Evolutionary conservation across 768 basidiomycete species (phyloP).

Genomic region (Kwoniella newhampshirensis): DNA sequence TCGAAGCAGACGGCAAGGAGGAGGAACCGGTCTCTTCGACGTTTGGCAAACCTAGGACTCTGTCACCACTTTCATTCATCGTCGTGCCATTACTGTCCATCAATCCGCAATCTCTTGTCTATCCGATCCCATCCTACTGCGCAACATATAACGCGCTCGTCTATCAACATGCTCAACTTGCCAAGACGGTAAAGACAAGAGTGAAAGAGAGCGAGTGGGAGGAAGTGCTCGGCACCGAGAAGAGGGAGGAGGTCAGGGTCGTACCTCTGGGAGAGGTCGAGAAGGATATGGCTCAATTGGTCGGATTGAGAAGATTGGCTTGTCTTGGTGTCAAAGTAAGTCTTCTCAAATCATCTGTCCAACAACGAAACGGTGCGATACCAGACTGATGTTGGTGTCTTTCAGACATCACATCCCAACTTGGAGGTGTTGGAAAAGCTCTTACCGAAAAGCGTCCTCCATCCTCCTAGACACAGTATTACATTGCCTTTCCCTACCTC

Average conservation of each 20-base stretch:
- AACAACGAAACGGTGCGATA: neutral
- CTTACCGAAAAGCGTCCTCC: constrained; percentile 41
- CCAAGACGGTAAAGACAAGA: constrained; percentile 22
- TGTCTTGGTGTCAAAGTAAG: constrained; percentile 47
- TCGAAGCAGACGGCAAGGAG: too few relatives aligned
- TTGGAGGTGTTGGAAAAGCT: constrained; percentile 20
- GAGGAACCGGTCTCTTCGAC: neutral
- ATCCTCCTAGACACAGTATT: constrained; percentile 40
- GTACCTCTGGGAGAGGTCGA: constrained; percentile 46
- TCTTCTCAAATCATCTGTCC: neutral
- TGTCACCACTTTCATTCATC: constrained; percentile 36
- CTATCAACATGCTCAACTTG: constrained; percentile 38
- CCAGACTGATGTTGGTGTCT: constrained; percentile 5
- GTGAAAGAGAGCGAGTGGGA: constrained; percentile 9
- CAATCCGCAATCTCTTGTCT: constrained; percentile 42
- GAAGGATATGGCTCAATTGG: constrained; percentile 41
- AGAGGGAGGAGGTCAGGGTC: constrained; percentile 39
- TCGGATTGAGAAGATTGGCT: constrained; percentile 46
- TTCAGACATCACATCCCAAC: constrained; percentile 34
- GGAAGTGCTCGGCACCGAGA: constrained; percentile 21
- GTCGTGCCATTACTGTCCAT: constrained; percentile 45
- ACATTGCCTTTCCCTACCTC: constrained; percentile 40
- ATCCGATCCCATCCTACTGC: constrained; percentile 47
- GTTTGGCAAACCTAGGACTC: too few relatives aligned
- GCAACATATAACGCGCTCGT: constrained; percentile 49